Evolutionary conservation across 2,329 filamentous ascomycete genomes (phyloP), one percentile per base, ranked within the genome.

Genomic region (Tolypocladium album): DNA sequence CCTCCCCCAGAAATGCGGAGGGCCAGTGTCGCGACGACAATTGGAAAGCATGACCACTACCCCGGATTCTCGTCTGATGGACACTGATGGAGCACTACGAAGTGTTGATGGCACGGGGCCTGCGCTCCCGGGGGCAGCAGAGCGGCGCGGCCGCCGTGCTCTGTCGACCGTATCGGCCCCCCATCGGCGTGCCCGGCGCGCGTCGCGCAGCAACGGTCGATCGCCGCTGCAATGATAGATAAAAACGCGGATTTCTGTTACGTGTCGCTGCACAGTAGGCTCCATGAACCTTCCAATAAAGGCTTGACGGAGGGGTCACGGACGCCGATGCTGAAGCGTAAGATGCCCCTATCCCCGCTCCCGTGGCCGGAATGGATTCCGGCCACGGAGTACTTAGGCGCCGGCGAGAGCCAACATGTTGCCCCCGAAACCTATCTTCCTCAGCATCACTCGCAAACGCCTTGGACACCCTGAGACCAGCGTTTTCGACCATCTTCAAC

Each of bases 361-460:
- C 59, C 62, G 69, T 71, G 76, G 76, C 76, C 76, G 77, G 76
- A 78, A 78, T 69, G 9, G 24, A 72, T 79, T 78, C 77, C 77
- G 77, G 78, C 77, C 78, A 75, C 72, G 57, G 70, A 69, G 68
- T 78, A 79, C 77, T 78, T 79, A 75, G 74, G 71, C 74, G 71
- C 67, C 70, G 66, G 62, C 63, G 68, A 65, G 64, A 66, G 63
- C 63, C 68, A 65, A 63, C 61, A 63, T 42, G 43, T 50, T 15
- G 43, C 45, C 15, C 24, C 34, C 34, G 53, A n/a, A 55, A 55
- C 60, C 39, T 40, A 40, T 40, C 40, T 53, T 59, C 24, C 27
- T 57, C 50, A 36, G 50, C 50, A 36, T 53, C 50, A 22, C 38
- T 39, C 57, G 43, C 58, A 59, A 43, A 59, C 50, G 31, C 50